A percentile compares a stretch with the other conserved stretches of the same genome.
Conservation (phyloP, 257 asterid species). For the Fraxinus americana region DNA sequence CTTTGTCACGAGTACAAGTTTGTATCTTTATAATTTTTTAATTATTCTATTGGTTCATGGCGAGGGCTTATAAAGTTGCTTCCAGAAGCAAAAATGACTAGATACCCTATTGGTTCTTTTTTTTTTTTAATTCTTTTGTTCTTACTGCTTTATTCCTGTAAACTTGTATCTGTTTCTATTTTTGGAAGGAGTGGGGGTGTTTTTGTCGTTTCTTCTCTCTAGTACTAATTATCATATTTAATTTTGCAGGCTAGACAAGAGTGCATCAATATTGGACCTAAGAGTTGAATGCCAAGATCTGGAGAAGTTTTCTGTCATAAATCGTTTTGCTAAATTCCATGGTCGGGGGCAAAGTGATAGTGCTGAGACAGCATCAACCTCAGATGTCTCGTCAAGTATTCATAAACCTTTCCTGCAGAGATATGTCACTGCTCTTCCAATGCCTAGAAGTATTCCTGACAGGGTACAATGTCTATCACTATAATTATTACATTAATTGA, state of each 20-base stretch:
- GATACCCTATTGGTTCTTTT: background rate
- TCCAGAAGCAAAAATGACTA: background rate
- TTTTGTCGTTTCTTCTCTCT: constrained; percentile 3
- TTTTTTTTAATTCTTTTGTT: no score
- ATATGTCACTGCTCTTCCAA: constrained; percentile 74
- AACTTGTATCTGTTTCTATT: background rate
- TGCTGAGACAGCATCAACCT: constrained; percentile 50
- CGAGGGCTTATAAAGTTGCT: background rate
- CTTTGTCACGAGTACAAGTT: background rate
- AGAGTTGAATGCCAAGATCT: constrained; percentile 79
- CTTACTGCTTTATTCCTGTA: no score
- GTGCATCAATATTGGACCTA: constrained; percentile 70
- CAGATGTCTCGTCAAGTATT: constrained; percentile 40
- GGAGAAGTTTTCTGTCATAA: constrained; percentile 76
- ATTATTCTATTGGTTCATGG: background rate
- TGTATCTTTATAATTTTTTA: background rate
- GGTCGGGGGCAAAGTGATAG: constrained; percentile 74
- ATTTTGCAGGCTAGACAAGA: constrained; percentile 67
- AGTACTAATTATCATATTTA: constrained; percentile 5
- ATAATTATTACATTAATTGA: constrained; percentile 44
- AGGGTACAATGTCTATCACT: constrained; percentile 79
- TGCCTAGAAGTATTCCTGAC: constrained; percentile 74
- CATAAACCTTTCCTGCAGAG: constrained; percentile 63
- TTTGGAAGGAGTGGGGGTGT: background rate
- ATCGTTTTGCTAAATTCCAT: constrained; percentile 81